Conservation (phyloP, 139 green algal species). For the Asterochloris sp. region DNA sequence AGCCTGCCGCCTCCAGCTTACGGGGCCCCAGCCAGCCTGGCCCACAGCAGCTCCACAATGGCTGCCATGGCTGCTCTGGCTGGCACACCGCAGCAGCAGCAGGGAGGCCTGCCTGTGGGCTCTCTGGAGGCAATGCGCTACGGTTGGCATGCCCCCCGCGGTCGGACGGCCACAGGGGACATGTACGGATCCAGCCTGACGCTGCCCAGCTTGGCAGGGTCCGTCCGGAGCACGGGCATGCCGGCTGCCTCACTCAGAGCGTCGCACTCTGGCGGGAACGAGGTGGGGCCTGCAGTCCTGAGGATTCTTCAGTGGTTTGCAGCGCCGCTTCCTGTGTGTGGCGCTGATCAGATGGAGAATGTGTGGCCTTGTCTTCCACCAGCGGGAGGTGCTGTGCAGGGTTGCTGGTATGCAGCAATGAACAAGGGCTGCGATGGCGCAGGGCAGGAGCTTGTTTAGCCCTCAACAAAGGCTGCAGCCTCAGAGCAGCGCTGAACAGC, state of each 20-base stretch:
- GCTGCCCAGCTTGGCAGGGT: not conserved
- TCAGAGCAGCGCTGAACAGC: too few relatives aligned
- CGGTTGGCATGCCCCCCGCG: slow-evolving; percentile 12
- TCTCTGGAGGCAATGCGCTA: slow-evolving; percentile 18
- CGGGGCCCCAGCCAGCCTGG: not conserved
- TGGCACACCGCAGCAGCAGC: not conserved
- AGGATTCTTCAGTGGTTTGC: too few relatives aligned
- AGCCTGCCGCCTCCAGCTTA: too few relatives aligned
- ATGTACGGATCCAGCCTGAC: slow-evolving; percentile 6
- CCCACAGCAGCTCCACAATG: not conserved
- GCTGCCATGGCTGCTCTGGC: not conserved
- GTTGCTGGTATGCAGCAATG: too few relatives aligned
- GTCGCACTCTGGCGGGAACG: not conserved
- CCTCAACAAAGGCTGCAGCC: too few relatives aligned
- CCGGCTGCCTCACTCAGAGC: not conserved
- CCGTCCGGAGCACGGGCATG: not conserved
- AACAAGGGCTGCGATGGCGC: too few relatives aligned
- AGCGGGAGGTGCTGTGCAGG: too few relatives aligned
- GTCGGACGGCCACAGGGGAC: not conserved
- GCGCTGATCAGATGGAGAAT: too few relatives aligned
- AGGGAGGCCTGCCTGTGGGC: slow-evolving; percentile 3
- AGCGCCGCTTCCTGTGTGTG: too few relatives aligned
- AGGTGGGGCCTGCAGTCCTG: too few relatives aligned
- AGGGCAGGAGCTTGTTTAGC: too few relatives aligned
- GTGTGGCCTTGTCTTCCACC: too few relatives aligned